Evolutionary conservation across 2,329 filamentous ascomycete species (phyloP), one percentile per base, ranked within the genome.

Genomic region (Sarocladiaceae sp.): DNA sequence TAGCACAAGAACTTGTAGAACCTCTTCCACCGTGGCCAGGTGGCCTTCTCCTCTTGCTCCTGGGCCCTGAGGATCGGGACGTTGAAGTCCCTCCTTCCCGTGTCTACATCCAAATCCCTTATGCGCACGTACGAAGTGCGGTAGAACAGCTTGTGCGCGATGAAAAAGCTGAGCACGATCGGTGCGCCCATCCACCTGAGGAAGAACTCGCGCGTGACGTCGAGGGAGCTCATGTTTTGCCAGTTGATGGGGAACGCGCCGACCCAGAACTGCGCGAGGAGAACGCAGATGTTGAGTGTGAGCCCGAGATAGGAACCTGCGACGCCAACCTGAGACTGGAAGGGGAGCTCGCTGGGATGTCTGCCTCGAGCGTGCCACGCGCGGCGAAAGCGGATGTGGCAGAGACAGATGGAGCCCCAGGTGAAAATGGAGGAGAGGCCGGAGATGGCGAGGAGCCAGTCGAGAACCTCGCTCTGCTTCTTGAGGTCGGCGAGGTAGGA

Each of bases 181-280:
- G 85, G 85, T 1, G 78, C 78, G 4, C 83, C 82, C 50, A 88
- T 71, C 60, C 83, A 88, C 49, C 77, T 73, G 47, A 82, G 66
- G 64, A 95, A 95, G 65, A 91, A 94, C 51, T 72, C 80, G 50
- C 78, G 62, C 0, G 77, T 76, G 32, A 80, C 67, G 6, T 70
- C 60, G 2, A 55, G 33, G 4, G 67, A 50, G 1, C 68, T 68
- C 61, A 69, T 68, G 0, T 63, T 44, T 4, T 57, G 55, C 56
- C 76, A 82, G 19, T 69, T 76, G 39, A 91, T 74, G 3, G 90
- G 89, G 58, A 82, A 89, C 3, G 86, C 81, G 21, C 85, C 88
- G 41, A 85, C 82, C 86, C 88, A 96, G 68, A 95, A 91, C 61
- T 96, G 89, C 2, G 86, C 87, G 35, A 85, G 60, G 21, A 96